Evolutionary conservation across 768 basidiomycete species (phyloP), one percentile per base, ranked within the genome.

Genomic region (Leccinellum luteum): DNA sequence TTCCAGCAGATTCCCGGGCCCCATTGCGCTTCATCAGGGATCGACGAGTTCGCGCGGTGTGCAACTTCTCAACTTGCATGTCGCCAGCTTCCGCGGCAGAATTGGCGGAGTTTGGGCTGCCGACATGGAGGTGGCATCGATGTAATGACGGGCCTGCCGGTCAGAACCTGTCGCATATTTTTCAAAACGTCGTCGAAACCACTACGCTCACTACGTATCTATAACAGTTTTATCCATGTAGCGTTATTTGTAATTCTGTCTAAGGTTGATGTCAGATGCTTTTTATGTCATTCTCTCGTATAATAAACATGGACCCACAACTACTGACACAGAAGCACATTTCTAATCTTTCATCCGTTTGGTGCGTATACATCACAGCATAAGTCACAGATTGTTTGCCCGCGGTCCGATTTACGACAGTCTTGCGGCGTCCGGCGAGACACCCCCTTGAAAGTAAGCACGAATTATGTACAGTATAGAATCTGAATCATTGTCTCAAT

Each of bases 1-100:
- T 9, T 5, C 38, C n/a, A n/a, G n/a, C n/a, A 41, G n/a, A n/a
- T n/a, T 9, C 38, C 10, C 4, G 9, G n/a, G 30, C n/a, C 49
- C 56, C 15, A 60, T 64, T 4, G 52, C 63, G n/a, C 53, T 64
- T n/a, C 52, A 48, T 38, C 62, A 56, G 41, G 62, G 55, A 13
- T 7, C 0, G 6, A 1, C 27, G 1, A 55, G 19, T 27, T 52
- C 58, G 43, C 43, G 25, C 21, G 63, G 62, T 4, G 27, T 60
- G 6, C 62, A 57, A 23, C 6, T 64, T 0, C 4, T 3, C 21
- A 59, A 64, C 7, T 58, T 64, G 17, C 41, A 53, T 52, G 47
- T 64, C 1, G 47, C 60, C 8, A 21, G 53, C 28, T 3, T 64
- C 5, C 49, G 62, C 13, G 35, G 44, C 2, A 51, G 28, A 10